Evolutionary conservation across 1,284 basidiomycete species (phyloP).

Genomic region (Austroboletus sp.): DNA sequence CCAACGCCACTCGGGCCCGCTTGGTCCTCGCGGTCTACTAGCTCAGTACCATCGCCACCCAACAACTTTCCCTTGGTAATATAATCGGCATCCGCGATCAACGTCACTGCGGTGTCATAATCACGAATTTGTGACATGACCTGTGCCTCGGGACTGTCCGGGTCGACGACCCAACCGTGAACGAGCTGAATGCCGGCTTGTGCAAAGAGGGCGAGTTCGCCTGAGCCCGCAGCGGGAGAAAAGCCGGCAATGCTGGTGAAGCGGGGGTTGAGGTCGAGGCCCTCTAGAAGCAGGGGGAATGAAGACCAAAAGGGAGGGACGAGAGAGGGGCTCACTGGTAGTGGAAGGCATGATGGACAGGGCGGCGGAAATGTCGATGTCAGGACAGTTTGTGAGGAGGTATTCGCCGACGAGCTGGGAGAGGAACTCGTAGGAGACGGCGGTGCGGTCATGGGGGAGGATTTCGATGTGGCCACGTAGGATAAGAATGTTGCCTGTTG

Average conservation of each 20-base stretch:
- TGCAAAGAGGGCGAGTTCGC: conserved; percentile 79
- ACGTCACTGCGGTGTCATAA: conserved; percentile 64
- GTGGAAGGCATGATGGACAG: conserved; percentile 79
- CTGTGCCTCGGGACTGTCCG: conserved; percentile 52
- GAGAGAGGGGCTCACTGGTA: conserved; percentile 45
- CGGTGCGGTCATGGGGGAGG: conserved; percentile 53
- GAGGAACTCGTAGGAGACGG: conserved; percentile 79
- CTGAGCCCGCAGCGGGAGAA: conserved; percentile 52
- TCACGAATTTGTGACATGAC: conserved; percentile 52
- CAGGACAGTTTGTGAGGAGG: conserved; percentile 57
- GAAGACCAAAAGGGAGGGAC: neutral
- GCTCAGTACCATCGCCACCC: conserved; percentile 17
- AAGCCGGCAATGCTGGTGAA: conserved; percentile 68
- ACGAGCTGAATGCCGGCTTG: conserved; percentile 74
- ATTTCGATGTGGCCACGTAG: conserved; percentile 72
- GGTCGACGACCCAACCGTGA: conserved; percentile 90
- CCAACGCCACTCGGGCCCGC: conserved; percentile 9
- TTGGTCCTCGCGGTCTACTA: neutral
- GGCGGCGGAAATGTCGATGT: conserved; percentile 71
- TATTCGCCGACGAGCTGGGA: conserved; percentile 79
- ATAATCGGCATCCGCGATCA: conserved; percentile 73
- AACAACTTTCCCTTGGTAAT: conserved; percentile 59
- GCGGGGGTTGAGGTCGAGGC: conserved; percentile 79
- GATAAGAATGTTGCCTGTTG: conserved; percentile 74
- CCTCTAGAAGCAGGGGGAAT: conserved; percentile 43